Conservation (phyloP, 176 grass and related monocot species). For the Phoenix roebelenii region DNA sequence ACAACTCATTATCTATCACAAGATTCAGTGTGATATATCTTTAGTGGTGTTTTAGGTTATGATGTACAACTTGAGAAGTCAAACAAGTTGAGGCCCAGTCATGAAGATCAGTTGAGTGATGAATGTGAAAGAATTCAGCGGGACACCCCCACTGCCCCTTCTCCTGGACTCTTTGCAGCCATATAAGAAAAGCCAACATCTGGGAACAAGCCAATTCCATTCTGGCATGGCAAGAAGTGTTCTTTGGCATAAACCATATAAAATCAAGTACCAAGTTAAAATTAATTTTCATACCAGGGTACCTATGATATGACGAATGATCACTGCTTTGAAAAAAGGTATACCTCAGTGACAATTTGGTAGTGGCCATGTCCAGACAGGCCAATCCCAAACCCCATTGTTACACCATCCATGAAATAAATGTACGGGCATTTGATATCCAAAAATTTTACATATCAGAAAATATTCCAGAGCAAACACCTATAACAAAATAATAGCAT, state of each 20-base stretch:
- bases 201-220: constrained; percentile 91
- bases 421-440: constrained; percentile 82
- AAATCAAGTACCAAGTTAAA: neutral
- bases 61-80: no score
- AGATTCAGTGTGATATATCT: no score
- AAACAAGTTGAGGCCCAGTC: no score
- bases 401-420: constrained; percentile 95
- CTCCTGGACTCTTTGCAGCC: constrained; percentile 58
- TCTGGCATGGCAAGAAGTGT: constrained; percentile 96
- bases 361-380: constrained; percentile 87
- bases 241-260: constrained; percentile 35
- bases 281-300: no score
- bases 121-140: no score
- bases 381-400: constrained; percentile 98
- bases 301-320: no score
- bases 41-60: no score
- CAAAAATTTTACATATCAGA: constrained; percentile 94
- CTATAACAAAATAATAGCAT: constrained; percentile 27
- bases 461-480: constrained; percentile 88
- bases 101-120: no score
- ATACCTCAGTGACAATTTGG: constrained; percentile 74
- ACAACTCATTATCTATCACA: no score
- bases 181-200: constrained; percentile 96
- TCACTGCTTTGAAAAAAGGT: neutral
- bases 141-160: constrained; percentile 60